Base-by-base conservation (phyloP, 176 grass and related monocot species). In the Avena eriantha region DNA sequence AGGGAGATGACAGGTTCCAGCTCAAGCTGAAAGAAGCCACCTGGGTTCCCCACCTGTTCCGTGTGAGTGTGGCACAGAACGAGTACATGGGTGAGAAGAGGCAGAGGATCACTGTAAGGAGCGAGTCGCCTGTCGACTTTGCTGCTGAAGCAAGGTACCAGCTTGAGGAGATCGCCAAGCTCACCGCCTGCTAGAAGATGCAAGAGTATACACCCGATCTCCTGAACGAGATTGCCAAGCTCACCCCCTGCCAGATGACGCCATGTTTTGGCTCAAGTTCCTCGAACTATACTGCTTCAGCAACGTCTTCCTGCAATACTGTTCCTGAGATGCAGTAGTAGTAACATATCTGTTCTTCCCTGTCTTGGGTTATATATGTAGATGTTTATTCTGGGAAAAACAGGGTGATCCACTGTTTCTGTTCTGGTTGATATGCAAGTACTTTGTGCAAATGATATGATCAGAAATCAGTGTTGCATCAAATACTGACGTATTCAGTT, bases 71-170 rank as follows among this genome's bases (percentile, higher is more conserved):
- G 0, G 45, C 48, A 0, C 90, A 91, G 26, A 72, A 90, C 4
- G 97, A 99, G 58, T 99, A 96, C 83, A 99, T 94, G 90, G 87
- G 85, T 4, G 97, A 96, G 80, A 96, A 83, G 70, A 91, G 92
- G 83, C 94, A 99, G 73, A 89, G 97, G 67, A 96, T 94, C 84
- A 96, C 94, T 13, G 89, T 99, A 43, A 91, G 94, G 68, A 66
- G 23, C 15, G 88, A 96, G 83, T 78, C 90, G 4, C 84, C 86
- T 0, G 73, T 99, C 2, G 97, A 99, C 59, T 91, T 53, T 22
- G 72, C 94, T 19, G 87, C 77, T 63, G 97, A 99, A 84, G 91
- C 97, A 0, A 92, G 78, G 56, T 94, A 96, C 84, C 82, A 91
- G 26, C 80, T 98, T 4, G 97, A 98, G 79, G 97, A 98, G 82